Evolutionary conservation across 2,329 filamentous ascomycete genomes (phyloP).

Genomic region (Pseudopithomyces chartarum): DNA sequence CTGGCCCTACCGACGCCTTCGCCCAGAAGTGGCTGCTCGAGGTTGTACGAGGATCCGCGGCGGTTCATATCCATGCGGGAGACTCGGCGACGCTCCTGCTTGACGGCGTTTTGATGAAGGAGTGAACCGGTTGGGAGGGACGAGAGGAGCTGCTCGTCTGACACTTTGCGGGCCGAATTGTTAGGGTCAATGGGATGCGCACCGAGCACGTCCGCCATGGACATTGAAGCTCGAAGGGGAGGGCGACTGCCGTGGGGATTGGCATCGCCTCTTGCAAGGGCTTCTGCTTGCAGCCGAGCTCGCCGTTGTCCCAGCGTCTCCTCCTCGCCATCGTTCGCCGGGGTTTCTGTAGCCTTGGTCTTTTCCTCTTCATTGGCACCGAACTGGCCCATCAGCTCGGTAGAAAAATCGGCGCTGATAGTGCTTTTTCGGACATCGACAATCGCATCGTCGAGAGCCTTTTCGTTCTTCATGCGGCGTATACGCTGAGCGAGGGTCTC

Average conservation of each 20-base stretch:
- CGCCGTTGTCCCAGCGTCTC: constrained; percentile 81
- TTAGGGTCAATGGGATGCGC: constrained; percentile 54
- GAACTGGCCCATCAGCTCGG: constrained; percentile 65
- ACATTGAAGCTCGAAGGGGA: constrained; percentile 52
- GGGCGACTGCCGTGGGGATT: constrained; percentile 32
- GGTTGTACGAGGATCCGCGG: constrained; percentile 36
- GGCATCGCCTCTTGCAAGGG: constrained; percentile 54
- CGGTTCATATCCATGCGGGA: constrained; percentile 41
- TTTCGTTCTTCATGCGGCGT: constrained; percentile 66
- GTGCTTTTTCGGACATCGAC: constrained; percentile 53
- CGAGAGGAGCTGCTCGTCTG: constrained; percentile 39
- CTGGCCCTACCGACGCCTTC: constrained; percentile 27
- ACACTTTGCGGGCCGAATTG: constrained; percentile 42
- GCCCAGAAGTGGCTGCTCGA: constrained; percentile 35
- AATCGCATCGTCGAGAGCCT: constrained; percentile 53
- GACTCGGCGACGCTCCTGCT: constrained; percentile 43
- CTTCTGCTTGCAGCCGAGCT: constrained; percentile 73
- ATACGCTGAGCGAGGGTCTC: constrained; percentile 71
- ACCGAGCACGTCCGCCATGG: constrained; percentile 66
- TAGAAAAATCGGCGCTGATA: constrained; percentile 69
- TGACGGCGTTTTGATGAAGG: constrained; percentile 45
- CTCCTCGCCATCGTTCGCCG: constrained; percentile 59
- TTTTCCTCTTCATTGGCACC: constrained; percentile 35
- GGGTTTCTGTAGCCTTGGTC: constrained; percentile 29
- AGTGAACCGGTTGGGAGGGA: constrained; percentile 47